Conservation (phyloP, 208 protist species). For the Angomonas ambiguus region DNA sequence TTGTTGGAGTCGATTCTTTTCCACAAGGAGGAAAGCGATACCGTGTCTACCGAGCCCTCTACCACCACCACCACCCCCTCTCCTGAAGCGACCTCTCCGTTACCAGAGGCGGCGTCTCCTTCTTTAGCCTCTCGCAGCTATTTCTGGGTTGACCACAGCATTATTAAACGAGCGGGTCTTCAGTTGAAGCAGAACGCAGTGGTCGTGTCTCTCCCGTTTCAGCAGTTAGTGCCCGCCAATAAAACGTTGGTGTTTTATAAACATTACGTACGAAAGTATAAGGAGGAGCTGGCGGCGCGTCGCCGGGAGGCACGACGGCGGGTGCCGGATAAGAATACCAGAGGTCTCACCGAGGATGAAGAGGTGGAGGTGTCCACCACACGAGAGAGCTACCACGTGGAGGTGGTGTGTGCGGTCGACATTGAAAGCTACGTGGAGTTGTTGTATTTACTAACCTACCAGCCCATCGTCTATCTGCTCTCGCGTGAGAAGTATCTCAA, state of each 20-base stretch:
- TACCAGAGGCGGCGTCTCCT: too few relatives aligned
- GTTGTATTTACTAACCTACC: conserved; percentile 19
- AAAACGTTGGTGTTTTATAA: background rate
- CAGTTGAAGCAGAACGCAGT: background rate
- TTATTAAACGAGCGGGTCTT: background rate
- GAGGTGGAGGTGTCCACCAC: background rate
- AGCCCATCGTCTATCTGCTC: background rate
- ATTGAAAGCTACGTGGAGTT: conserved; percentile 12
- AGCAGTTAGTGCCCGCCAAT: background rate
- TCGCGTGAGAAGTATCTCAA: background rate
- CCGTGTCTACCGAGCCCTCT: too few relatives aligned
- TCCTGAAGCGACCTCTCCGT: too few relatives aligned
- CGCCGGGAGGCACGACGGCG: too few relatives aligned
- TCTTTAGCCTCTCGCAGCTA: too few relatives aligned
- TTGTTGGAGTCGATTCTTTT: too few relatives aligned
- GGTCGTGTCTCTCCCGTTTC: background rate
- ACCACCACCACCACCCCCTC: too few relatives aligned
- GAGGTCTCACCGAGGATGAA: background rate
- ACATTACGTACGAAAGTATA: too few relatives aligned
- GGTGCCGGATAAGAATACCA: background rate
- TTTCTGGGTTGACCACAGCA: background rate
- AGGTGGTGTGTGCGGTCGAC: conserved; percentile 14
- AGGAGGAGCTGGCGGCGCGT: too few relatives aligned
- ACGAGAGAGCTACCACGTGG: background rate
- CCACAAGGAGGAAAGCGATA: too few relatives aligned